A percentile compares a stretch with the other conserved stretches of the same genome.
phyloP scores from a whole-genome alignment of 2,329 filamentous ascomycete species.

The Furcasterigmium furcatum region DNA sequence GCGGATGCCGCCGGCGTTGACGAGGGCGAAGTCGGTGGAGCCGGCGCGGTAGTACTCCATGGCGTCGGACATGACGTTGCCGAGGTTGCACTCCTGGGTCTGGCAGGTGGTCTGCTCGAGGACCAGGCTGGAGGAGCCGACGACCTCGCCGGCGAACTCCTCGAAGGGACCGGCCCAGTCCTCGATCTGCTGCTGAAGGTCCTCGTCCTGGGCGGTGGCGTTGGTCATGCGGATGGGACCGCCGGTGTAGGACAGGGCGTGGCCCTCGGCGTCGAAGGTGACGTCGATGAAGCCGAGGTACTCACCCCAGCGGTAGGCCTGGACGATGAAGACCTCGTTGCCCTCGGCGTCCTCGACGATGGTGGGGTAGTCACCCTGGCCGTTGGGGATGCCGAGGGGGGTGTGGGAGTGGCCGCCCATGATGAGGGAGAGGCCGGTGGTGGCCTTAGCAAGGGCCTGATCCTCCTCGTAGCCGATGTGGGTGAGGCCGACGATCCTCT shows the following conservation, averaged over 20 bases:
- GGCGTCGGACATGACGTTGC: conserved; percentile 54
- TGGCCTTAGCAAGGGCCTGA: conserved; percentile 55
- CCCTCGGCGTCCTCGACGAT: conserved; percentile 58
- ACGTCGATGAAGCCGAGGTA: conserved; percentile 67
- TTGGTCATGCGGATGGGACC: conserved; percentile 64
- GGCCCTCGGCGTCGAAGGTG: conserved; percentile 57
- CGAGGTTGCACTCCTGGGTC: conserved; percentile 53
- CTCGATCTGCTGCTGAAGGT: conserved; percentile 54
- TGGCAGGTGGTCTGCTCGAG: conserved; percentile 60
- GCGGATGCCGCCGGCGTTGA: conserved; percentile 63
- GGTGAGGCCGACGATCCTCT: conserved; percentile 62
- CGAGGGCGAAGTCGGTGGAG: conserved; percentile 51
- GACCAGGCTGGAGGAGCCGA: conserved; percentile 50
- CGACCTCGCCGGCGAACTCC: conserved; percentile 51
- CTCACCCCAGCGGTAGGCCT: conserved; percentile 66
- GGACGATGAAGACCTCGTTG: conserved; percentile 67
- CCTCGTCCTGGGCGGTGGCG: conserved; percentile 51
- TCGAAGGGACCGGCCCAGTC: conserved; percentile 61
- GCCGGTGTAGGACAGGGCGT: conserved; percentile 59
- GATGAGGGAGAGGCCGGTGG: conserved; percentile 63
- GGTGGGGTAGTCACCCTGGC: conserved; percentile 61
- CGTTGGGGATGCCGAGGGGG: conserved; percentile 51
- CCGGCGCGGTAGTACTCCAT: conserved; percentile 59
- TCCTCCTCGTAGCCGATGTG: conserved; percentile 67
- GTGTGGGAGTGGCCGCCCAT: conserved; percentile 62